A percentile compares a stretch with the other conserved stretches of the same genome.
Conservation (phyloP, 2,329 filamentous ascomycete genomes). For the Cyphellophora attinorum region DNA sequence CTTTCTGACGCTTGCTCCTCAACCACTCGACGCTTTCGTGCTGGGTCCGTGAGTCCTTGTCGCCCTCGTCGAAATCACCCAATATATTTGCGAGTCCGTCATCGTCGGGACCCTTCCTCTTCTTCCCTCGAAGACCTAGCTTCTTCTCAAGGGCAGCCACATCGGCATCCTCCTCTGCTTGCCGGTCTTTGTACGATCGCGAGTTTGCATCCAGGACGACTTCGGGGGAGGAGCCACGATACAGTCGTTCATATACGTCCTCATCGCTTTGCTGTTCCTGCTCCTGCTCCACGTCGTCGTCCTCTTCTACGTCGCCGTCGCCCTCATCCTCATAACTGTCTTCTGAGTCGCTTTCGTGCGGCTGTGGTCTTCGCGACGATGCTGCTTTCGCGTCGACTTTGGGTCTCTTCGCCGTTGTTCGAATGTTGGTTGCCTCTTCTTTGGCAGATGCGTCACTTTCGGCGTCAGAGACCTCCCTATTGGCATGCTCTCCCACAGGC, state of each 20-base stretch:
- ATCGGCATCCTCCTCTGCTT: constrained; percentile 76
- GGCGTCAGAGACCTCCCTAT: too few species aligned
- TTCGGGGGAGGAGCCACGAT: constrained; percentile 15
- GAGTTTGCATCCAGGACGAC: constrained; percentile 22
- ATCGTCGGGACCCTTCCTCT: constrained; percentile 66
- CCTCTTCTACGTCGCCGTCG: too few species aligned
- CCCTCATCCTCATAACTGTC: too few species aligned
- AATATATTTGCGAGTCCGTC: constrained; percentile 76
- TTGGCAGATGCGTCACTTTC: too few species aligned
- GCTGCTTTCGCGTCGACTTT: too few species aligned
- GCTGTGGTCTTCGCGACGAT: too few species aligned
- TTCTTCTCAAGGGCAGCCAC: constrained; percentile 83
- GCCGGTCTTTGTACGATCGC: constrained; percentile 45
- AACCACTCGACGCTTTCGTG: constrained; percentile 57
- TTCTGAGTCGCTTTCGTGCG: too few species aligned
- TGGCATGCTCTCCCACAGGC: too few species aligned
- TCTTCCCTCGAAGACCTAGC: constrained; percentile 68
- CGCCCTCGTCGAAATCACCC: constrained; percentile 51
- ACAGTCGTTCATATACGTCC: constrained; percentile 1
- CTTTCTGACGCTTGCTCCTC: constrained; percentile 23
- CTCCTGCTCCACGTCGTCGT: too few species aligned
- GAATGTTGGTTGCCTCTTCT: too few species aligned
- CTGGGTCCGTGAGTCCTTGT: constrained; percentile 44
- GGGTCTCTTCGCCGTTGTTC: too few species aligned
- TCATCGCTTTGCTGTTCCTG: neutral